Evolutionary conservation across 1,139 yeast genomes (phyloP).

Genomic region (Wickerhamomyces sp.): DNA sequence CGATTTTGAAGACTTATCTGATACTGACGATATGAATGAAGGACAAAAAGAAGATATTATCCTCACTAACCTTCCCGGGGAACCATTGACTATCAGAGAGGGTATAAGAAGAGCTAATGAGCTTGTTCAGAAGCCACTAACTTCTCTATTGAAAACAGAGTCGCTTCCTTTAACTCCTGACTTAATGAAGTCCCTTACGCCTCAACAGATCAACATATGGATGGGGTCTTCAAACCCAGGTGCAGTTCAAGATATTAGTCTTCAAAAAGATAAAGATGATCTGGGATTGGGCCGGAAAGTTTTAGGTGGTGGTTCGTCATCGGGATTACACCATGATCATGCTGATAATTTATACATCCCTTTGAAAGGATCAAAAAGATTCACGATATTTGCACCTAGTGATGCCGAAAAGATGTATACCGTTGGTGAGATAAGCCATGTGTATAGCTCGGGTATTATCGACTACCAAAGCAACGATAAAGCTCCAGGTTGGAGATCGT

Average conservation of each 20-base stretch:
- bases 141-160: conserved; percentile 32
- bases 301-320: conserved; percentile 55
- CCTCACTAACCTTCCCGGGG: conserved; percentile 17
- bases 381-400: conserved; percentile 59
- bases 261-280: conserved; percentile 24
- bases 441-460: conserved; percentile 60
- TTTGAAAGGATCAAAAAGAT: conserved; percentile 56
- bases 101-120: conserved; percentile 36
- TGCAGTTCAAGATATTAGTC: conserved; percentile 12
- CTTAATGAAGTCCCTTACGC: conserved; percentile 39
- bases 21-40: conserved; percentile 21
- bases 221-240: conserved; percentile 41
- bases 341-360: conserved; percentile 69
- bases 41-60: conserved; percentile 23
- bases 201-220: conserved; percentile 77
- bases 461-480: conserved; percentile 50
- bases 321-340: conserved; percentile 80
- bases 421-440: conserved; percentile 48
- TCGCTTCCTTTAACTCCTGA: conserved; percentile 40
- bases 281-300: conserved; percentile 47
- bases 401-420: conserved; percentile 56
- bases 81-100: conserved; percentile 26
- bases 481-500: conserved; percentile 55
- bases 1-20: conserved; percentile 43
- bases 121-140: conserved; percentile 60